Base-by-base conservation (phyloP, 441 rosid species). In the Croton laevigatus region DNA sequence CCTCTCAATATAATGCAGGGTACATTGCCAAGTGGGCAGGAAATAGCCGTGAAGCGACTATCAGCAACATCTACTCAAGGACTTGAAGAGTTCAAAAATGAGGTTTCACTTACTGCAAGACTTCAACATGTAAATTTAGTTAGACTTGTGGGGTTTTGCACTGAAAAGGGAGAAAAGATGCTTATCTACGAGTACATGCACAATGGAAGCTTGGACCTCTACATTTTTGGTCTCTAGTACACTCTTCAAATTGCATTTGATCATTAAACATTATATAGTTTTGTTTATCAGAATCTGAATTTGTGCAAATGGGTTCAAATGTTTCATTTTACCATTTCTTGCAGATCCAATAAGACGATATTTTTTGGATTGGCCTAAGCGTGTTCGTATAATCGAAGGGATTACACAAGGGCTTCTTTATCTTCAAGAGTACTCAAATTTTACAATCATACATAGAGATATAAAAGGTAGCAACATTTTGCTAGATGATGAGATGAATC, bases 51-150 rank as follows among this genome's bases (percentile, higher is more conserved):
- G 49, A 78, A 78, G 16, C 74, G 76, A 10, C 78, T 78, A 0
- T 70, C 73, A 14, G 42, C 36, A 59, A 63, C 37, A 22, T 77
- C 76, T 0, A 32, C 46, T 13, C 77, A 77, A 61, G 77, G 80
- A 54, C 12, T 65, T 4, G 11, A 40, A 0, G 74, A 77, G 63
- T 77, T 77, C 68, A 59, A 42, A 64, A 77, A 73, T 36, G 80
- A 57, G 13, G 61, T 57, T 23, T 12, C 11, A 27, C 38, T 57
- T 57, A 27, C 61, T 8, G 38, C 60, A 73, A 73, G 65, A 38
- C 74, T 73, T 37, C 77, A 73, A 10, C 77, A 77, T 62, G 68
- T n/a, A 1, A 69, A 77, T 66, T 74, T 69, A 27, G 74, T 73
- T 5, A 65, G 67, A 40, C 68, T 73, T 36, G 1, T 65, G 5